Conservation (phyloP, 108 stramenopile genomes). For the Skeletonema costatum region DNA sequence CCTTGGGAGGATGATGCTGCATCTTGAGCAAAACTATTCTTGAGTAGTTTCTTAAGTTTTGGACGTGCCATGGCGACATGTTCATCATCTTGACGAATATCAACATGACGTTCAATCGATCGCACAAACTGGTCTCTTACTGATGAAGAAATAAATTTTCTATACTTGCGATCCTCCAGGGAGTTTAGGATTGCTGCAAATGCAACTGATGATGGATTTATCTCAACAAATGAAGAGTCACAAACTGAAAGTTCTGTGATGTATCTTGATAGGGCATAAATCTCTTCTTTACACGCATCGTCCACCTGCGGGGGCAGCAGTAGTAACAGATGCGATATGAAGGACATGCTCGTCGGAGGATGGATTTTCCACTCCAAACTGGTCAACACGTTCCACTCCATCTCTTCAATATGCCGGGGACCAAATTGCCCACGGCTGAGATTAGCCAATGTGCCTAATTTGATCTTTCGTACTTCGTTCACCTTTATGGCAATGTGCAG, state of each 20-base stretch:
- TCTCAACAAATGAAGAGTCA: constrained; percentile 68
- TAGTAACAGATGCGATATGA: constrained; percentile 58
- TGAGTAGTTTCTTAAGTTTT: constrained; percentile 27
- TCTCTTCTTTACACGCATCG: constrained; percentile 57
- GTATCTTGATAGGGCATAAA: constrained; percentile 69
- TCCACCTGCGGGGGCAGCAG: constrained; percentile 58
- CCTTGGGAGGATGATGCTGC: background rate
- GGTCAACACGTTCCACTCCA: constrained; percentile 66
- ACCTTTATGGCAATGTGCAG: constrained; percentile 80
- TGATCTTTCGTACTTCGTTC: constrained; percentile 68
- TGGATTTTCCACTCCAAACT: constrained; percentile 71
- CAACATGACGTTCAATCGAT: constrained; percentile 32
- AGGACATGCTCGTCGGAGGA: constrained; percentile 71
- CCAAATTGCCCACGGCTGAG: constrained; percentile 77
- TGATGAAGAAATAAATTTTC: constrained; percentile 5
- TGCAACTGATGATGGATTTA: constrained; percentile 59
- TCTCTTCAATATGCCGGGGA: constrained; percentile 68
- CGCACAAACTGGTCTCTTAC: constrained; percentile 40
- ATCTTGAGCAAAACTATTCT: constrained; percentile 32
- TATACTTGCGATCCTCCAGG: constrained; percentile 46
- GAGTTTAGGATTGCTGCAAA: constrained; percentile 70
- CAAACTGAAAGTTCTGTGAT: constrained; percentile 70
- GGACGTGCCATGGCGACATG: constrained; percentile 32
- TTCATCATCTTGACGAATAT: constrained; percentile 25
- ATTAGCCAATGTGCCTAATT: constrained; percentile 66